Conservation (phyloP, 148 eudicot genomes). For the Tetragonia tetragonoides region DNA sequence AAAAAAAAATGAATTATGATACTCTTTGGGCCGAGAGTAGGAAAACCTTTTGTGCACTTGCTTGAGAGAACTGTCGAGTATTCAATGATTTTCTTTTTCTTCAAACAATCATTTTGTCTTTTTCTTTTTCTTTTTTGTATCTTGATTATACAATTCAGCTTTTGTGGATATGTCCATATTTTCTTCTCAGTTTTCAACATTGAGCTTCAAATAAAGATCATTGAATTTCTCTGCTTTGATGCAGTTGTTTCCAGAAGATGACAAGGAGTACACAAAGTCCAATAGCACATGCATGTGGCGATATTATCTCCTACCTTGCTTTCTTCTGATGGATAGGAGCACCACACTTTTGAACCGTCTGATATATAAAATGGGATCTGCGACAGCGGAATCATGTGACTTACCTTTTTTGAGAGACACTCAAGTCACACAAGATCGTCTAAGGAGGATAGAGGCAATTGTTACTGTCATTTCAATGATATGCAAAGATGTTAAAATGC, state of each 20-base stretch:
- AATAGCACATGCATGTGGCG: constrained; percentile 27
- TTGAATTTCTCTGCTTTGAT: constrained; percentile 17
- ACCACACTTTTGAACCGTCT: constrained; percentile 38
- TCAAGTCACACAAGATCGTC: constrained; percentile 26
- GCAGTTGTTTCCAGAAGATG: constrained; percentile 57
- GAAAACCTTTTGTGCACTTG: background rate
- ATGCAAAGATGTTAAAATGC: constrained; percentile 47
- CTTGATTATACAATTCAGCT: background rate
- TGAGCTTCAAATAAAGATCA: background rate
- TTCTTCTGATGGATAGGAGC: constrained; percentile 52
- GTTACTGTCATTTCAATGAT: constrained; percentile 47
- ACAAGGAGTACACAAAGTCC: constrained; percentile 17
- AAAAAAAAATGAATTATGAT: background rate
- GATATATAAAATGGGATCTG: constrained; percentile 46
- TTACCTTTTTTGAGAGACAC: constrained; percentile 19
- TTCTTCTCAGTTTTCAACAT: background rate
- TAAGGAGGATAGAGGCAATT: constrained; percentile 40
- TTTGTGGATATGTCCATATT: background rate
- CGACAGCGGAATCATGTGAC: constrained; percentile 31
- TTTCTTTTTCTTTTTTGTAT: background rate
- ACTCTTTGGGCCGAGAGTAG: background rate
- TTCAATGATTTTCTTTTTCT: background rate
- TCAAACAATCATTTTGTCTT: background rate
- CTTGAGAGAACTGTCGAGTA: background rate
- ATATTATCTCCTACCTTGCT: constrained; percentile 76